Base-by-base conservation (phyloP, 148 eudicot species). In the Rhododendron ovatum region DNA sequence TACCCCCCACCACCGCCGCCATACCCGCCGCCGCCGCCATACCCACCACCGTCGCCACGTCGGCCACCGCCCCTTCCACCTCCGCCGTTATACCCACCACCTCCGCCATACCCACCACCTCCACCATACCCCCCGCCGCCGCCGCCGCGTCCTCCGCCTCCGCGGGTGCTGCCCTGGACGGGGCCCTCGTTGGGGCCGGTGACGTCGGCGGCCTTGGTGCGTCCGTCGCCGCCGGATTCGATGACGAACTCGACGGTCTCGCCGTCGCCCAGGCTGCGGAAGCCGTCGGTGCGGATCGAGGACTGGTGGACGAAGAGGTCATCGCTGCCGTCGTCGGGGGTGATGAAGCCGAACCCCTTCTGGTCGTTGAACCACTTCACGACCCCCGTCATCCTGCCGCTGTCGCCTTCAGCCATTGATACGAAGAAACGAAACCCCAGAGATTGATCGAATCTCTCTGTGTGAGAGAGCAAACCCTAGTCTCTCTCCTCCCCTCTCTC, bases 221-320 rank as follows among this genome's bases (percentile, higher is more conserved):
- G 88, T 37, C 94, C 94, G 39, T 93, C 95, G 12, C 83, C 90
- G 30, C 93, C 93, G 24, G 88, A 51, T 1, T 88, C 87, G 82
- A 92, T 53, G 41, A 83, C 26, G 26, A 82, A 92, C 89, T 92
- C 94, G 7, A 92, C 94, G 39, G 88, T 81, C 65, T 92, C 93
- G 0, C 88, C 90, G 14, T 92, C 94, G 1, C 89, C 93, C 28
- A 92, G 92, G 86, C 88, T 86, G 15, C 94, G 92, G 84, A 91
- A 92, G 5, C 94, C 94, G 47, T 92, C 93, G 33, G 94, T 20
- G 9, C 92, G 88, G 85, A 92, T 91, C 39, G 93, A 91, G 33
- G 90, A 89, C 82, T 92, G 94, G 86, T 92, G 94, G 67, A 92
- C 94, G 86, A 92, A 92, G 17, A 92, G 92, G 83, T 92, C 94